phyloP scores from a whole-genome alignment of 352 stramenopile genomes.

The Phytophthora kernoviae region DNA sequence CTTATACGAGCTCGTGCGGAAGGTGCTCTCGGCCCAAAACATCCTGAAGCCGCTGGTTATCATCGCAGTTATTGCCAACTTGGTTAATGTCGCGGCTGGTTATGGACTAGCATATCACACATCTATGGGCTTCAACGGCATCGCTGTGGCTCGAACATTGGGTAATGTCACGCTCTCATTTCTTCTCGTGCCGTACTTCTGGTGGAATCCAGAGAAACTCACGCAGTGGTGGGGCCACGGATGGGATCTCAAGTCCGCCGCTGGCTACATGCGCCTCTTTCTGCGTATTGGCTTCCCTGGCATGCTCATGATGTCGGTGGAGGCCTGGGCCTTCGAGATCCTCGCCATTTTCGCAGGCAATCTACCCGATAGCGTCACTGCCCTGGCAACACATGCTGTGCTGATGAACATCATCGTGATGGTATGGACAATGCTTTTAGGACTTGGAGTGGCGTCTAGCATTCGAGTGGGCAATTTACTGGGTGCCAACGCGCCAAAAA shows the following conservation, averaged over 20 bases:
- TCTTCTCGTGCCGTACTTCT: slow-evolving; percentile 57
- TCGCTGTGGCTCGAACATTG: slow-evolving; percentile 58
- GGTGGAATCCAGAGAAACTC: slow-evolving; percentile 29
- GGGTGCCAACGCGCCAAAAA: slow-evolving; percentile 34
- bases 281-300: slow-evolving; percentile 49
- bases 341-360: slow-evolving; percentile 51
- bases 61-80: slow-evolving; percentile 58
- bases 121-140: slow-evolving; percentile 64
- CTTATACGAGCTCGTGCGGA: slow-evolving; percentile 77
- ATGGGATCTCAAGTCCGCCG: slow-evolving; percentile 35
- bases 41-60: slow-evolving; percentile 74
- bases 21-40: slow-evolving; percentile 75
- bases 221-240: slow-evolving; percentile 41
- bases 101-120: slow-evolving; percentile 77
- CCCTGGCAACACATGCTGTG: slow-evolving; percentile 58
- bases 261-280: slow-evolving; percentile 41
- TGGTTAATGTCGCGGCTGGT: slow-evolving; percentile 64
- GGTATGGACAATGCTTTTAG: slow-evolving; percentile 63
- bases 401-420: slow-evolving; percentile 59
- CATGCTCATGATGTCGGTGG: slow-evolving; percentile 62
- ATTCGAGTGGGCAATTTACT: slow-evolving; percentile 66
- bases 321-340: slow-evolving; percentile 67
- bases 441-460: slow-evolving; percentile 50
- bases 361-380: slow-evolving; percentile 47
- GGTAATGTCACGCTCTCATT: slow-evolving; percentile 50